Evolutionary conservation across 2,329 filamentous ascomycete species (phyloP).

Genomic region (Intubia oerlemansii): DNA sequence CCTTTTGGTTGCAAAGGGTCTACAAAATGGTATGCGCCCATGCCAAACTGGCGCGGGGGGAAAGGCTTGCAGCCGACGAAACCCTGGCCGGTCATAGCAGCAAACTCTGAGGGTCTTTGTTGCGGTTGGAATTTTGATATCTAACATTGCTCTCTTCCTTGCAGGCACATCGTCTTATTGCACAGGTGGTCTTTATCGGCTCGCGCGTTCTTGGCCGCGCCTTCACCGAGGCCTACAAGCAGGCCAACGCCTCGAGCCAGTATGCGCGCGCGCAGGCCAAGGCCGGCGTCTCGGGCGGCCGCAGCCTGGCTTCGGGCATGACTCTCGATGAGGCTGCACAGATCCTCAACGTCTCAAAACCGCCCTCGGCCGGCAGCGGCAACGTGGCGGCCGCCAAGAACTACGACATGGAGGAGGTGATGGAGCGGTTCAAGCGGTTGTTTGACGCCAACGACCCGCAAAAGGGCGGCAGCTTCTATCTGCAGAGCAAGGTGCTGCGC

Average conservation of each 20-base stretch:
- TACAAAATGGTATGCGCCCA: too few relatives aligned
- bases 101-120: too few relatives aligned
- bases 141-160: too few relatives aligned
- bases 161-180: conserved; percentile 93
- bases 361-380: conserved; percentile 44
- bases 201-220: conserved; percentile 81
- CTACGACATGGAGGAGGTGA: conserved; percentile 52
- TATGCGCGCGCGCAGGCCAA: conserved; percentile 57
- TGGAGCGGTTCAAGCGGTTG: conserved; percentile 76
- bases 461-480: conserved; percentile 92
- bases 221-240: conserved; percentile 85
- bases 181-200: conserved; percentile 79
- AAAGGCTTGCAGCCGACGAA: too few relatives aligned
- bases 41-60: too few relatives aligned
- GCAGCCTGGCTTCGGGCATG: conserved; percentile 42
- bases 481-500: conserved; percentile 89
- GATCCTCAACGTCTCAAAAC: conserved; percentile 76
- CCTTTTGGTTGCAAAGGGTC: too few relatives aligned
- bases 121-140: too few relatives aligned
- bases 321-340: conserved; percentile 93
- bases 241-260: conserved; percentile 71
- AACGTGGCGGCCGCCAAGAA: neutral
- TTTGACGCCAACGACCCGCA: conserved; percentile 90
- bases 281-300: conserved; percentile 21
- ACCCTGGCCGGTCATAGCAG: too few relatives aligned